Evolutionary conservation across 495 filamentous ascomycete species (phyloP).

Genomic region (Aspergillus hancockii): DNA sequence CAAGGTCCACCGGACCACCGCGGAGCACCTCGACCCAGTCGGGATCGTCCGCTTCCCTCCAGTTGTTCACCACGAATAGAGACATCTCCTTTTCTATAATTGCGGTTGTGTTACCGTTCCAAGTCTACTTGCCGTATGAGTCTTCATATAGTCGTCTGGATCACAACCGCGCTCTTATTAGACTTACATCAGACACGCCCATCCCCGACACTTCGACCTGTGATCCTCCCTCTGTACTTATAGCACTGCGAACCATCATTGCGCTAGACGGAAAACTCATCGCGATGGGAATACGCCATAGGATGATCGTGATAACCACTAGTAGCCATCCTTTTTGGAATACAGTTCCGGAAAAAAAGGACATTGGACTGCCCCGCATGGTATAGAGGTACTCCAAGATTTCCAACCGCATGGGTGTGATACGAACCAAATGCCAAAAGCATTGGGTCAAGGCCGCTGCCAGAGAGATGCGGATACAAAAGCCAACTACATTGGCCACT

Average conservation of each 20-base stretch:
- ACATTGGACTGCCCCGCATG: neutral
- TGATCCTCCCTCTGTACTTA: neutral
- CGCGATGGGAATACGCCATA: neutral
- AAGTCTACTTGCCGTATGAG: neutral
- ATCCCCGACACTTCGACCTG: neutral
- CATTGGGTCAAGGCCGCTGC: conserved; percentile 4
- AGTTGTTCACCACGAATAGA: neutral
- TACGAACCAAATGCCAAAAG: neutral
- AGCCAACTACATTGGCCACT: neutral
- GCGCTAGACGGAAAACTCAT: neutral
- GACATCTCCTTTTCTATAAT: neutral
- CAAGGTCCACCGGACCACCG: neutral
- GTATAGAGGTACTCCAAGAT: neutral
- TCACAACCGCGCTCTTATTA: neutral
- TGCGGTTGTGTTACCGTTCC: neutral
- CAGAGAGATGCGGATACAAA: neutral
- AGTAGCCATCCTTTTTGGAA: neutral
- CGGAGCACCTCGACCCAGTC: neutral
- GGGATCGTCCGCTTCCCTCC: neutral
- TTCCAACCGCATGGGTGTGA: neutral
- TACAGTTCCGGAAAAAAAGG: neutral
- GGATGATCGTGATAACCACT: neutral
- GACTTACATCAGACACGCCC: neutral
- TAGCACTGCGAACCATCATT: neutral
- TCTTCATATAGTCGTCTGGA: neutral